These are phyloP conservation scores for Dendryphion nanum DNA, from an alignment of 2,329 filamentous ascomycete species.

Conservation along the genomic window DNA sequence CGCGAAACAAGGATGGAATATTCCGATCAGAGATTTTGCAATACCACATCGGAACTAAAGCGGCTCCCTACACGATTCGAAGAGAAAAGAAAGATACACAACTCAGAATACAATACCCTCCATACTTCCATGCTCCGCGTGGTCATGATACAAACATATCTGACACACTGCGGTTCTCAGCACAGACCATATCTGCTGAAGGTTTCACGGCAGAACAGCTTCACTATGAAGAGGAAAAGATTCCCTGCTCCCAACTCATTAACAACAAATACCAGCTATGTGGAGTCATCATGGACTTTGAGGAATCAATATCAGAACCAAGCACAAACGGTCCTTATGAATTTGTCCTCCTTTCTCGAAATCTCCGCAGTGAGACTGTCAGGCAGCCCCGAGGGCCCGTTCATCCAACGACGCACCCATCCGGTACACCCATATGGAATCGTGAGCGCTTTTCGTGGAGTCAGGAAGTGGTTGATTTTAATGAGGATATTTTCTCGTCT, in stretches of 20 bases:
- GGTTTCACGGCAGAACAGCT: slow-evolving; percentile 26
- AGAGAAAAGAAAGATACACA: slow-evolving; percentile 23
- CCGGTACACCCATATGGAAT: slow-evolving; percentile 34
- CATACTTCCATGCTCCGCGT: slow-evolving; percentile 23
- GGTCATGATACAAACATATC: slow-evolving; percentile 16
- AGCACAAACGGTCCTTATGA: slow-evolving; percentile 21
- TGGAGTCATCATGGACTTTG: slow-evolving; percentile 32
- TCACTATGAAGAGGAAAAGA: slow-evolving; percentile 15
- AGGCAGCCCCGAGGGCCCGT: slow-evolving; percentile 12
- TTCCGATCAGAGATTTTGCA: slow-evolving; percentile 30
- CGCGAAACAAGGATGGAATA: slow-evolving; percentile 18
- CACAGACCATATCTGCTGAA: slow-evolving; percentile 23
- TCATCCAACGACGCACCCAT: slow-evolving; percentile 23
- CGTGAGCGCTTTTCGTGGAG: slow-evolving; percentile 27
- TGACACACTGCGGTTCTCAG: slow-evolving; percentile 25
- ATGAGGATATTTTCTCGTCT: slow-evolving; percentile 17
- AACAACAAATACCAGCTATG: slow-evolving; percentile 20
- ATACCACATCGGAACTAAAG: slow-evolving; percentile 22
- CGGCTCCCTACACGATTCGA: slow-evolving; percentile 25
- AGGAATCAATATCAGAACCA: slow-evolving; percentile 17
- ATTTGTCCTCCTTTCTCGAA: slow-evolving; percentile 29
- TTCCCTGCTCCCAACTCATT: slow-evolving; percentile 26
- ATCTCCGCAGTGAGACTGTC: slow-evolving; percentile 18
- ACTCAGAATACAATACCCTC: slow-evolving; percentile 23
- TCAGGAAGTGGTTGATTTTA: slow-evolving; percentile 23